Conservation (phyloP, 352 stramenopile species). For the Pythium dissimile region DNA sequence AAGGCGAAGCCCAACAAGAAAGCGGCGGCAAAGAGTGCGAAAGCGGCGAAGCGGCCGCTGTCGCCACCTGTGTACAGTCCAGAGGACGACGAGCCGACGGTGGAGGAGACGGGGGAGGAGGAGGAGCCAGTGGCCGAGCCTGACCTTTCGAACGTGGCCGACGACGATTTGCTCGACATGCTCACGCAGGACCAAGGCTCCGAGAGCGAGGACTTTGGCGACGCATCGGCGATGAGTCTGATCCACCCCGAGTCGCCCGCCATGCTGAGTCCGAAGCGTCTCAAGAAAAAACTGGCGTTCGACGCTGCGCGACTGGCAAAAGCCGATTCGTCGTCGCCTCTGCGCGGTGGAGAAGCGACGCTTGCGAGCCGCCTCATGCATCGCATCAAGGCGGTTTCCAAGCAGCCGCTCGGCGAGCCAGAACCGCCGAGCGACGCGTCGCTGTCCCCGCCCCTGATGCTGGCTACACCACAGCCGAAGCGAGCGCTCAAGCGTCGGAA, state of each 20-base stretch:
- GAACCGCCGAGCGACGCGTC: conserved; percentile 5
- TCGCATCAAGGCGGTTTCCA: conserved; percentile 4
- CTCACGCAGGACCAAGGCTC: conserved; percentile 51
- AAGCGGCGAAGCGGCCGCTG: background rate
- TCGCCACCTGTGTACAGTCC: conserved; percentile 16
- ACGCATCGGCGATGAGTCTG: conserved; percentile 44
- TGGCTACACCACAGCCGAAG: background rate
- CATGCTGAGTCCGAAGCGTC: conserved; percentile 12
- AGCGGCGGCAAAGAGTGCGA: background rate
- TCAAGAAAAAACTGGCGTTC: conserved; percentile 2
- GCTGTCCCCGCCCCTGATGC: background rate
- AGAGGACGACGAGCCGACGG: background rate
- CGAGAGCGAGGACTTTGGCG: conserved; percentile 52
- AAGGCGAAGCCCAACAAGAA: conserved; percentile 4
- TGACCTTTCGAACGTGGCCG: conserved; percentile 22
- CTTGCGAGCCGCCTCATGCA: conserved; percentile 9
- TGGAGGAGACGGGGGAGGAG: background rate
- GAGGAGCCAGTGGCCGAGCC: background rate
- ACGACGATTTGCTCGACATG: conserved; percentile 52
- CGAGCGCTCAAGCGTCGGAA: conserved; percentile 23
- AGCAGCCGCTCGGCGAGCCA: conserved; percentile 5
- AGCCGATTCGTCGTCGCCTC: background rate
- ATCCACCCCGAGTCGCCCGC: conserved; percentile 39
- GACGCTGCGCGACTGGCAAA: background rate
- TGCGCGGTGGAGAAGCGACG: background rate